Evolutionary conservation across 2,329 filamentous ascomycete species (phyloP).

Genomic region (Penicillium paneum): DNA sequence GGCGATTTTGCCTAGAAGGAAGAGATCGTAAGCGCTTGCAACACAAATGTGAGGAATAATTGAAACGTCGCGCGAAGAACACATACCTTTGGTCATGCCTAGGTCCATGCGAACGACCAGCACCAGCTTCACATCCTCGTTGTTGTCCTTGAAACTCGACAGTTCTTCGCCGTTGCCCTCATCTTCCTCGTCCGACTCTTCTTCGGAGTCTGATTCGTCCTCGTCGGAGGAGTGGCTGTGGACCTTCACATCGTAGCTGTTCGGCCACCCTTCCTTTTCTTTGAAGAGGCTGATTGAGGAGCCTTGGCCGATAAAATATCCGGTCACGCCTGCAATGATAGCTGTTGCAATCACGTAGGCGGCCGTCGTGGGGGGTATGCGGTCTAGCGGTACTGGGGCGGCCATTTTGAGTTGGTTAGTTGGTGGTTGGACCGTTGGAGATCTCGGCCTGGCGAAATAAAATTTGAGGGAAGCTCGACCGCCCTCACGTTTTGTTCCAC

Average conservation of each 20-base stretch:
- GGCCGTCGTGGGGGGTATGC: conserved; percentile 50
- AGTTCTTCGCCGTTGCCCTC: conserved; percentile 55
- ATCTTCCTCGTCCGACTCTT: conserved; percentile 66
- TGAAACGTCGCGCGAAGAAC: neutral
- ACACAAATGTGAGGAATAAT: neutral
- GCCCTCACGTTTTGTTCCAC: neutral
- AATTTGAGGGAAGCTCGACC: conserved; percentile 6
- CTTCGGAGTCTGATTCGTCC: conserved; percentile 50
- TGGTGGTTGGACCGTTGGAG: neutral
- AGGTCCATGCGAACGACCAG: conserved; percentile 89
- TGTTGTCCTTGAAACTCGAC: conserved; percentile 50
- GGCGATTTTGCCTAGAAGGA: conserved; percentile 78
- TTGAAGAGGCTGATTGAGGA: conserved; percentile 69
- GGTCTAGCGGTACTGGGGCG: conserved; percentile 34
- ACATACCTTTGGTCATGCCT: conserved; percentile 91
- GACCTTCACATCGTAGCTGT: conserved; percentile 53
- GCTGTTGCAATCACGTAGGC: conserved; percentile 69
- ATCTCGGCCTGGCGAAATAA: neutral
- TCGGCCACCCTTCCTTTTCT: conserved; percentile 47
- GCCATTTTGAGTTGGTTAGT: conserved; percentile 28
- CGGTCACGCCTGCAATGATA: conserved; percentile 69
- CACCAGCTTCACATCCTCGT: conserved; percentile 90
- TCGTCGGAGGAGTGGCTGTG: conserved; percentile 44
- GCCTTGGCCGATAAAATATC: conserved; percentile 68
- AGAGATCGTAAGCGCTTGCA: neutral